Evolutionary conservation across 768 basidiomycete species (phyloP).

Genomic region (Boletus reticuloceps): DNA sequence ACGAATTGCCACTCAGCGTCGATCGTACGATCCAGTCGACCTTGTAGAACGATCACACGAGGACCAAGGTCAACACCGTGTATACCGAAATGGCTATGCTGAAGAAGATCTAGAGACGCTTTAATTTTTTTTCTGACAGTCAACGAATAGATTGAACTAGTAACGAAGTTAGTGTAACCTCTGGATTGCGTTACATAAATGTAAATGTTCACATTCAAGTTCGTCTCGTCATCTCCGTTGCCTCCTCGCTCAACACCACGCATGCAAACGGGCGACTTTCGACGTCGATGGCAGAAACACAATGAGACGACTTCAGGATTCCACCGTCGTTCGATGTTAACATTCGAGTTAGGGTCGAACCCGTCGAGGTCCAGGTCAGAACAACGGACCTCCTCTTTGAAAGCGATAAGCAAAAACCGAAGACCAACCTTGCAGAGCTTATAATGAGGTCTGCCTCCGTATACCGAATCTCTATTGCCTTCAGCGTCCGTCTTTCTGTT

Average conservation of each 20-base stretch:
- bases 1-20: not conserved
- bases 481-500: too few relatives aligned
- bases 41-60: constrained; percentile 9
- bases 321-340: constrained; percentile 3
- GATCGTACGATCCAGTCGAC: not conserved
- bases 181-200: too few relatives aligned
- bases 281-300: constrained; percentile 6
- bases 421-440: too few relatives aligned
- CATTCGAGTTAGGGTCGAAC: not conserved
- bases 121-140: too few relatives aligned
- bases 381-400: constrained; percentile 11
- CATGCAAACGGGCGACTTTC: constrained; percentile 15
- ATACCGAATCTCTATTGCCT: too few relatives aligned
- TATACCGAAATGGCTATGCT: too few relatives aligned
- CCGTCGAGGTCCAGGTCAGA: constrained; percentile 8
- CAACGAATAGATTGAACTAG: constrained; percentile 13
- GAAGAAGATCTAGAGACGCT: too few relatives aligned
- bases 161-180: too few relatives aligned
- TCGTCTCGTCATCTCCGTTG: not conserved
- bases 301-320: not conserved
- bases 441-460: too few relatives aligned
- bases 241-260: constrained; percentile 4
- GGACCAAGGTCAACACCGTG: constrained; percentile 14
- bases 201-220: too few relatives aligned
- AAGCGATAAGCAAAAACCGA: too few relatives aligned